These are phyloP conservation scores for Beauveria asiatica DNA, from an alignment of 2,329 filamentous ascomycete species.

Conservation along the genomic window DNA sequence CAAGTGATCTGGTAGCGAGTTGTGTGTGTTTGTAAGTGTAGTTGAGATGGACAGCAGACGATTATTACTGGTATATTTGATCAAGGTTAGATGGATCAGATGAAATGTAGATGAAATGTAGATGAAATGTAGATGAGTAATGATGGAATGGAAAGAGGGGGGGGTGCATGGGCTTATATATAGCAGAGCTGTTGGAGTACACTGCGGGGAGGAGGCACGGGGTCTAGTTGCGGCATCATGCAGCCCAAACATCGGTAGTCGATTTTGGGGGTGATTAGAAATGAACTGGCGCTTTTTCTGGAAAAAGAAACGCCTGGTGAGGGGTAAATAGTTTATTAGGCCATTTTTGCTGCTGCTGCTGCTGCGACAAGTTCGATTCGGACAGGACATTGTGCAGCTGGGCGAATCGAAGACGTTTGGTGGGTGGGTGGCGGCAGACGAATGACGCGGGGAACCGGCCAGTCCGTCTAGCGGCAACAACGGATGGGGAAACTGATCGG, in stretches of 20 bases:
- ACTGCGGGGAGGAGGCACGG: background rate
- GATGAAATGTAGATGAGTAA: background rate
- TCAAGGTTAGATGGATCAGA: background rate
- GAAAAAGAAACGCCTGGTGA: background rate
- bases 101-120: background rate
- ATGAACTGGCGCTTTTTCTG: background rate
- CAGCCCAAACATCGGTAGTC: background rate
- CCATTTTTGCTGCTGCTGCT: background rate
- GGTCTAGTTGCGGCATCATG: background rate
- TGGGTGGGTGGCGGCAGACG: background rate
- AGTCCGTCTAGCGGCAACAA: background rate
- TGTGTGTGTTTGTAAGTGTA: background rate
- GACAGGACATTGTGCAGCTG: background rate
- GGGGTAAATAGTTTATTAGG: background rate
- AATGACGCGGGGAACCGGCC: constrained; percentile 5
- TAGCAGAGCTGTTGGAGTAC: background rate
- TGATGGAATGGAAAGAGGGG: background rate
- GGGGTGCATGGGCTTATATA: background rate
- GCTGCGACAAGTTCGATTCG: background rate
- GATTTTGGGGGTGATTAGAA: background rate
- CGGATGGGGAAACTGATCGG: background rate
- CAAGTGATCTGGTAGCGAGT: background rate
- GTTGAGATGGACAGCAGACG: background rate
- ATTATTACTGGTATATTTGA: background rate
- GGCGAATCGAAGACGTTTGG: background rate